phyloP scores from a whole-genome alignment of 441 rosid genomes.

The Hura crepitans region DNA sequence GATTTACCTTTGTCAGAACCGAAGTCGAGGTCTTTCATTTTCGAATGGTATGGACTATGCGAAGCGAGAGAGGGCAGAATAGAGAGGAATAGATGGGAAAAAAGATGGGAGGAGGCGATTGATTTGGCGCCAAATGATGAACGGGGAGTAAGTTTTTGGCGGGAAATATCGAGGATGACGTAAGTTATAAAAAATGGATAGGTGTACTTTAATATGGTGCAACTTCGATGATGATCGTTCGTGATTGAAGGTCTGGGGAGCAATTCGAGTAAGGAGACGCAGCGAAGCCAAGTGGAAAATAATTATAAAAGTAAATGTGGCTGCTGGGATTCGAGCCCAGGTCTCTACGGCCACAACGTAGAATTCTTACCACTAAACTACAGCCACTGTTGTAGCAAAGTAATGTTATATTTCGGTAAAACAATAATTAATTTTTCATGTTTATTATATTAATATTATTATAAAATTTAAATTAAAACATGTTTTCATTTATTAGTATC shows the following conservation, averaged over 20 bases:
- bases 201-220: not conserved
- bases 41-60: not conserved
- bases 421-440: no score
- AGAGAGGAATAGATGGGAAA: not conserved
- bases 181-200: not conserved
- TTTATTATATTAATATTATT: no score
- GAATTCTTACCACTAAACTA: no score
- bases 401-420: no score
- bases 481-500: no score
- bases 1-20: slow-evolving; percentile 60
- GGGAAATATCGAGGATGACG: not conserved
- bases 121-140: slow-evolving; percentile 57
- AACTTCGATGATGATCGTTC: not conserved
- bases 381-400: no score
- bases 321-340: slow-evolving; percentile 50
- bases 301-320: not conserved
- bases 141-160: not conserved
- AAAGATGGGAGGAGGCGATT: not conserved
- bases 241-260: not conserved
- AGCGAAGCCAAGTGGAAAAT: no score
- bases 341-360: no score
- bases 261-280: no score
- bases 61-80: slow-evolving; percentile 1
- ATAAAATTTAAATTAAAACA: no score
- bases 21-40: slow-evolving; percentile 58